These are phyloP conservation scores for Allium sativum DNA, from an alignment of 106 monocot species.

Conservation along the genomic window DNA sequence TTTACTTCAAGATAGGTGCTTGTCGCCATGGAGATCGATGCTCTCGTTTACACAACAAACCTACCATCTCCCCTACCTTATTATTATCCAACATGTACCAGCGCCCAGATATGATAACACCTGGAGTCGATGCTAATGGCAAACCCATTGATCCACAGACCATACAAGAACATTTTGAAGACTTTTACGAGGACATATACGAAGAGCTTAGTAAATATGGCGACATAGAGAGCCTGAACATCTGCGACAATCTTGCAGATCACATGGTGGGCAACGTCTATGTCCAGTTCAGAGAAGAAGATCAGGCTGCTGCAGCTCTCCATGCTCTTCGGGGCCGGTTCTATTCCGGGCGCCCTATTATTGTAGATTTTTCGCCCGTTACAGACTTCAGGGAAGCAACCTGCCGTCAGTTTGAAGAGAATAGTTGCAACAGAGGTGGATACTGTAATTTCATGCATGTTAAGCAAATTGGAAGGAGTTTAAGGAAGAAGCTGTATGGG, in stretches of 20 bases:
- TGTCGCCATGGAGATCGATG: slow-evolving; percentile 69
- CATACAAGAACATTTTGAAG: slow-evolving; percentile 77
- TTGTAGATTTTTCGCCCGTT: slow-evolving; percentile 66
- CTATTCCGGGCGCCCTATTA: slow-evolving; percentile 61
- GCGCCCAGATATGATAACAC: slow-evolving; percentile 68
- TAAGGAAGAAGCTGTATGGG: slow-evolving; percentile 53
- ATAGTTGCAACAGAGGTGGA: slow-evolving; percentile 70
- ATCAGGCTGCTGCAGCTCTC: slow-evolving; percentile 52
- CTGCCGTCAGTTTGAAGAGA: slow-evolving; percentile 65
- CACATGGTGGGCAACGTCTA: slow-evolving; percentile 79
- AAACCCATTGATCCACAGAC: slow-evolving; percentile 55
- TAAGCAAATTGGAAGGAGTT: slow-evolving; percentile 58
- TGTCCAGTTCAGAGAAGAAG: slow-evolving; percentile 62
- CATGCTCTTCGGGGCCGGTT: slow-evolving; percentile 54
- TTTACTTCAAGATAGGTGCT: slow-evolving; percentile 75
- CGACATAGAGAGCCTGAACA: slow-evolving; percentile 58
- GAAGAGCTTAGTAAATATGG: slow-evolving; percentile 69
- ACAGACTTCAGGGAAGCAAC: slow-evolving; percentile 71
- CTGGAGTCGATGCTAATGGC: slow-evolving; percentile 54
- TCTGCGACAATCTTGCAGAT: slow-evolving; percentile 71
- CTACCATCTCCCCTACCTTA: slow-evolving; percentile 62
- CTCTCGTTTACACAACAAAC: slow-evolving; percentile 60
- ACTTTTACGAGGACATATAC: slow-evolving; percentile 65
- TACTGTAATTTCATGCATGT: slow-evolving; percentile 82
- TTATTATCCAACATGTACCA: slow-evolving; percentile 78